Conservation (phyloP, 768 basidiomycete species). For the Suillus cothurnatus region DNA sequence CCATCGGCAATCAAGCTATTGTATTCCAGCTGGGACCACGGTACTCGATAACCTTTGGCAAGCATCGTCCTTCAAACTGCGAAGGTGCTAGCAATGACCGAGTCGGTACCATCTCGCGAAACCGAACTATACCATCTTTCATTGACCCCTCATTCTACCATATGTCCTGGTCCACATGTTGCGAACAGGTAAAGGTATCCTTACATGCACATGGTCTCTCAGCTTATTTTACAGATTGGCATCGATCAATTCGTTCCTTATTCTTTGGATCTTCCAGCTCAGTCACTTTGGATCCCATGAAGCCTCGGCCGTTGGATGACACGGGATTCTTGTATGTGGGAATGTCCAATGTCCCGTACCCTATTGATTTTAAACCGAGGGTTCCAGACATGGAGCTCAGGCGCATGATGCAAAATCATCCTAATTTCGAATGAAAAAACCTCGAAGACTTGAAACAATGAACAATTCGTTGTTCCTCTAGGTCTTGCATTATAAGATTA, state of each 20-base stretch:
- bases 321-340: background rate
- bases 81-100: conserved; percentile 13
- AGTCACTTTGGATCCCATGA: background rate
- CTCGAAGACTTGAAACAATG: no score
- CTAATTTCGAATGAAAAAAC: background rate
- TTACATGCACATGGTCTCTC: background rate
- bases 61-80: background rate
- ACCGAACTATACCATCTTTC: background rate
- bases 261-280: background rate
- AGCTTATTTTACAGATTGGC: conserved; percentile 33
- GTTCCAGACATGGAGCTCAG: background rate
- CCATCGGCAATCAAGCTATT: no score
- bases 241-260: background rate
- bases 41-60: conserved; percentile 20
- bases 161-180: background rate
- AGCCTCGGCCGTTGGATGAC: background rate
- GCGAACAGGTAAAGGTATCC: background rate
- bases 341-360: background rate
- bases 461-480: no score
- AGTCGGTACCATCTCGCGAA: no score
- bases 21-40: no score
- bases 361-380: background rate
- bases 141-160: conserved; percentile 27
- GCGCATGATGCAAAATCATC: background rate
- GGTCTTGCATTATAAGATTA: background rate